Conservation (phyloP, 768 basidiomycete genomes). For the Dendrothele bispora region DNA sequence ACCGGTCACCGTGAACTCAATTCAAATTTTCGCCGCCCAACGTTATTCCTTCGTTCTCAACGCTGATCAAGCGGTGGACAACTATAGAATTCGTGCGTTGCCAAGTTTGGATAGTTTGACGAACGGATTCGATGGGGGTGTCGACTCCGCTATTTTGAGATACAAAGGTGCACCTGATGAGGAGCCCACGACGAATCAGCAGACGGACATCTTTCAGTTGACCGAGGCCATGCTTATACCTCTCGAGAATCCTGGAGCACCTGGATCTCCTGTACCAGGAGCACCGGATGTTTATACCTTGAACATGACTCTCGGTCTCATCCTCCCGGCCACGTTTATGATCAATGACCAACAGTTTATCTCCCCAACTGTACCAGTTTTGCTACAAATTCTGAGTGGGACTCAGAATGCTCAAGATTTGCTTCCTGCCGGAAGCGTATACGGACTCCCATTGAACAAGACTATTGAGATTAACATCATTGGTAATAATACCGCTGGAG, state of each 20-base stretch:
- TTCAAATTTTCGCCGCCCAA: slow-evolving; percentile 35
- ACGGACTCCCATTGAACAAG: slow-evolving; percentile 29
- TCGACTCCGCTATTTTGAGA: slow-evolving; percentile 40
- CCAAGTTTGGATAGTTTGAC: background rate
- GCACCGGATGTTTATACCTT: slow-evolving; percentile 33
- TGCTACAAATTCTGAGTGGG: slow-evolving; percentile 31
- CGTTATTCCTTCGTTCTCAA: slow-evolving; percentile 37
- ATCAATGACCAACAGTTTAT: background rate
- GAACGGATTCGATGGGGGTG: slow-evolving; percentile 22
- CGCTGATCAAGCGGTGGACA: slow-evolving; percentile 32
- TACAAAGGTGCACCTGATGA: slow-evolving; percentile 33
- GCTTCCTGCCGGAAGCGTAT: slow-evolving; percentile 26
- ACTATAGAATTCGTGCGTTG: slow-evolving; percentile 33
- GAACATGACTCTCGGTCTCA: slow-evolving; percentile 9
- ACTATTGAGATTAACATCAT: slow-evolving; percentile 36
- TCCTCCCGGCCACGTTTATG: background rate
- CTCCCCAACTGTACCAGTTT: slow-evolving; percentile 17
- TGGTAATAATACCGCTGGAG: slow-evolving; percentile 19
- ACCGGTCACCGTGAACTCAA: slow-evolving; percentile 33
- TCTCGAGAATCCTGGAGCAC: slow-evolving; percentile 26
- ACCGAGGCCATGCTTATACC: slow-evolving; percentile 32
- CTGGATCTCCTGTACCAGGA: slow-evolving; percentile 30
- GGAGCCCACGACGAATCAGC: slow-evolving; percentile 15
- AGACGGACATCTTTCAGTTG: slow-evolving; percentile 14
- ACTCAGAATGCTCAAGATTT: slow-evolving; percentile 28